Evolutionary conservation across 768 basidiomycete species (phyloP).

Genomic region (Boletus edulis): DNA sequence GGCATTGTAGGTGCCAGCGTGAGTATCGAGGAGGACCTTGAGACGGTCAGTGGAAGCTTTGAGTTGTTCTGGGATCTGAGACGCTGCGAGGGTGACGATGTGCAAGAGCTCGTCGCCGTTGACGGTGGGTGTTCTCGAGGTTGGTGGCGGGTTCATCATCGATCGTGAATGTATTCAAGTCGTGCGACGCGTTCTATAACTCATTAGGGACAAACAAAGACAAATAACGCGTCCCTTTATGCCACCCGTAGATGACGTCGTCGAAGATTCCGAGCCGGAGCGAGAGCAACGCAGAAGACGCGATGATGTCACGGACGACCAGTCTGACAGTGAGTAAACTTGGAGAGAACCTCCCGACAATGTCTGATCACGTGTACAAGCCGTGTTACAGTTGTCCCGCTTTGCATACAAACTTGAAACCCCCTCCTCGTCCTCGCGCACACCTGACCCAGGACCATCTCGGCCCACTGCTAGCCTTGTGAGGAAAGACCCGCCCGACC

Average conservation of each 20-base stretch:
- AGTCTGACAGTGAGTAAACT: conserved; percentile 1
- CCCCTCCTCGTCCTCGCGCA: neutral
- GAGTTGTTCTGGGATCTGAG: conserved; percentile 58
- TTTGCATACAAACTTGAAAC: conserved; percentile 43
- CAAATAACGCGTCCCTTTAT: conserved; percentile 47
- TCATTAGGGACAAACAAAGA: conserved; percentile 24
- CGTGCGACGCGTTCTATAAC: neutral
- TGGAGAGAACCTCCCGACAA: neutral
- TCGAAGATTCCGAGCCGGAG: neutral
- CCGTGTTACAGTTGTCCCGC: conserved; percentile 24
- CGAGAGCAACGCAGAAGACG: too few relatives aligned
- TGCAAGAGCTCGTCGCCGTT: conserved; percentile 64
- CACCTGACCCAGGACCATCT: neutral
- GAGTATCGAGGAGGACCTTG: conserved; percentile 58
- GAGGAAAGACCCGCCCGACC: conserved; percentile 20
- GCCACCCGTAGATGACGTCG: neutral
- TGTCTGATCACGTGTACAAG: neutral
- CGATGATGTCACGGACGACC: neutral
- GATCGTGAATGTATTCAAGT: neutral
- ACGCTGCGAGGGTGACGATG: conserved; percentile 65
- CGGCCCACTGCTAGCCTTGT: neutral
- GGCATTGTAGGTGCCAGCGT: conserved; percentile 67
- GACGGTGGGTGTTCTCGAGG: conserved; percentile 35
- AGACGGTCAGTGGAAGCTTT: conserved; percentile 56
- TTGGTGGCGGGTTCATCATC: conserved; percentile 22